Conservation (phyloP, 1,284 basidiomycete genomes). For the Somion occarium region DNA sequence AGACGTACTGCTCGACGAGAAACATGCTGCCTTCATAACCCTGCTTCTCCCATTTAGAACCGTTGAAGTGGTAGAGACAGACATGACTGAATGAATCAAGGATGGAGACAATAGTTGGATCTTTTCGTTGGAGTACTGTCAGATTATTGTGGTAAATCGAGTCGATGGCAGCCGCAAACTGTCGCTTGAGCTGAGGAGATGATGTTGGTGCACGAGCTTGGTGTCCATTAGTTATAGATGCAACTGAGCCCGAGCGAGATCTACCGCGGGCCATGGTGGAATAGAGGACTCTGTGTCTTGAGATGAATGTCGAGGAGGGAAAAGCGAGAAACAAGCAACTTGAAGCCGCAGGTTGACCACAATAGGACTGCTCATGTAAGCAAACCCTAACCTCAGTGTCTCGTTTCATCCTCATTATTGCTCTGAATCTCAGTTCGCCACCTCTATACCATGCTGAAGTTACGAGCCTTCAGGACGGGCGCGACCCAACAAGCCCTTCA, state of each 20-base stretch:
- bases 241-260: slow-evolving; percentile 24
- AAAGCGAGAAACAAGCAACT: background rate
- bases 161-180: slow-evolving; percentile 19
- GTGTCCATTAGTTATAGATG: slow-evolving; percentile 13
- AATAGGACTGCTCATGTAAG: background rate
- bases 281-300: slow-evolving; percentile 4
- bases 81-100: slow-evolving; percentile 85
- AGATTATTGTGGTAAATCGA: slow-evolving; percentile 69
- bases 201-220: slow-evolving; percentile 17
- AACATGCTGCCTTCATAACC: slow-evolving; percentile 89
- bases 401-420: background rate
- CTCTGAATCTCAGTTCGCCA: background rate
- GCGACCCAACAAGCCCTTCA: slow-evolving; percentile 10
- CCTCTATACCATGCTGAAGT: background rate
- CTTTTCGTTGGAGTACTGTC: slow-evolving; percentile 77
- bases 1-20: slow-evolving; percentile 72
- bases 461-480: slow-evolving; percentile 1
- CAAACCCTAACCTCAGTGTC: background rate
- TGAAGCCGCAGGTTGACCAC: background rate
- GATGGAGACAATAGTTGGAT: slow-evolving; percentile 75
- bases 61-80: slow-evolving; percentile 71
- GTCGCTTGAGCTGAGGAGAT: slow-evolving; percentile 23
- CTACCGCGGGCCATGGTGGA: slow-evolving; percentile 23
- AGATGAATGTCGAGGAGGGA: slow-evolving; percentile 6
- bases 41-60: slow-evolving; percentile 75